A percentile compares a stretch with the other conserved stretches of the same genome.
Evolutionary conservation across 164 flowering plant species (phyloP).

Genomic region (Magnolia sinica): DNA sequence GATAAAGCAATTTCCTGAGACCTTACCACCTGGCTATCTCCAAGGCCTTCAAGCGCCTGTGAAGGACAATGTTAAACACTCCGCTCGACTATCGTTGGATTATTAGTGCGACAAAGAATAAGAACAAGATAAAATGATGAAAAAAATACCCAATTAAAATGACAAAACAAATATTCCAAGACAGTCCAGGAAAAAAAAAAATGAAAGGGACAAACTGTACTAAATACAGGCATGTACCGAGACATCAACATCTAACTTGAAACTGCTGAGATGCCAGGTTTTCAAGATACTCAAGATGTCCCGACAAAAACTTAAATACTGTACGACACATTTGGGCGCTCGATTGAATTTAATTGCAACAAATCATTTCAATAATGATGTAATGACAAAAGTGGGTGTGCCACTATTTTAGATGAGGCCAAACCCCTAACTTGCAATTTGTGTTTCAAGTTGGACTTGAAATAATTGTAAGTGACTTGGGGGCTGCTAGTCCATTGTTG

Average conservation of each 20-base stretch:
- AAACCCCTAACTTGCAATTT: too few species aligned
- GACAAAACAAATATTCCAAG: neutral
- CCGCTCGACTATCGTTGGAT: neutral
- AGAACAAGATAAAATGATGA: neutral
- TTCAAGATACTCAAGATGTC: neutral
- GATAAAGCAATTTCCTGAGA: slow-evolving; percentile 55
- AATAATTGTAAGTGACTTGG: neutral
- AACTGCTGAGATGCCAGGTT: neutral
- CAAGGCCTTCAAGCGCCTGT: slow-evolving; percentile 91
- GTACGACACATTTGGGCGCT: neutral
- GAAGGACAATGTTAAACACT: neutral
- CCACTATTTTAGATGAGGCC: too few species aligned
- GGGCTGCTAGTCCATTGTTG: neutral
- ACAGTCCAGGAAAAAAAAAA: neutral
- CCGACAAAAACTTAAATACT: neutral
- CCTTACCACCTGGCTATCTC: slow-evolving; percentile 71
- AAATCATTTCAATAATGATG: too few species aligned
- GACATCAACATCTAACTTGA: neutral
- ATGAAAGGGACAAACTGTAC: neutral
- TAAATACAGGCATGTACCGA: neutral
- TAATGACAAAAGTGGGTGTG: too few species aligned
- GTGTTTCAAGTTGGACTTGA: neutral
- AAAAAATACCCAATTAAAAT: neutral
- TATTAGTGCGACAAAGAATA: neutral
- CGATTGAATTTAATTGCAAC: neutral